A percentile compares a stretch with the other conserved stretches of the same genome.
These are phyloP conservation scores for Chlorella vulgaris DNA, from an alignment of 139 green algal genomes.

Conservation along the genomic window DNA sequence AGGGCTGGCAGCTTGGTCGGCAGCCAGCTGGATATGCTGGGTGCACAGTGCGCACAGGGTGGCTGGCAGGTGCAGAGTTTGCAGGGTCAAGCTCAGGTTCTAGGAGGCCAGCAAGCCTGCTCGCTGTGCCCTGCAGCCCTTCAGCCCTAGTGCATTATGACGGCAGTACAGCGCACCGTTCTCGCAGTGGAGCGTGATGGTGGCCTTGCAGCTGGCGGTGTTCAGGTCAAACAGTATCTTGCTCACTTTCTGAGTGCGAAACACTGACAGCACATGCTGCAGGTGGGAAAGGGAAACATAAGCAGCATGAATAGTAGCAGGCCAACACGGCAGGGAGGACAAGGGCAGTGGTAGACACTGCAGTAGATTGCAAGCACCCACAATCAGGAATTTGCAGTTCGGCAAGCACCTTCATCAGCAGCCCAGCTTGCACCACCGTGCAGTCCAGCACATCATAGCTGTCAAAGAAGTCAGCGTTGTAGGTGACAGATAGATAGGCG, in stretches of 20 bases:
- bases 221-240: slow-evolving; percentile 58
- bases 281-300: slow-evolving; percentile 7
- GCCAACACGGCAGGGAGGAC: neutral
- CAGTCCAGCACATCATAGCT: slow-evolving; percentile 62
- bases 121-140: too few species aligned
- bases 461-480: slow-evolving; percentile 64
- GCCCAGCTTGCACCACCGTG: slow-evolving; percentile 58
- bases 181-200: slow-evolving; percentile 59
- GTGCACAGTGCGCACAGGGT: too few species aligned
- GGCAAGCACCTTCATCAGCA: slow-evolving; percentile 78
- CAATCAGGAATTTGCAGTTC: too few species aligned
- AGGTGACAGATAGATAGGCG: slow-evolving; percentile 70
- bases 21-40: too few species aligned
- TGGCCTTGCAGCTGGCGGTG: slow-evolving; percentile 29
- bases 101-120: too few species aligned
- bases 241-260: slow-evolving; percentile 56
- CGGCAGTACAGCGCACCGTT: too few species aligned
- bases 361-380: too few species aligned
- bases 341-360: neutral
- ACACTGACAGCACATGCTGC: slow-evolving; percentile 64
- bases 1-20: too few species aligned
- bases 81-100: too few species aligned
- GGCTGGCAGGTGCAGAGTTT: too few species aligned
- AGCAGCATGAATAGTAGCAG: neutral
- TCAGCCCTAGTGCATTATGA: too few species aligned